Base-by-base conservation (phyloP, 176 grass and related monocot species). In the Phyllostachys edulis region DNA sequence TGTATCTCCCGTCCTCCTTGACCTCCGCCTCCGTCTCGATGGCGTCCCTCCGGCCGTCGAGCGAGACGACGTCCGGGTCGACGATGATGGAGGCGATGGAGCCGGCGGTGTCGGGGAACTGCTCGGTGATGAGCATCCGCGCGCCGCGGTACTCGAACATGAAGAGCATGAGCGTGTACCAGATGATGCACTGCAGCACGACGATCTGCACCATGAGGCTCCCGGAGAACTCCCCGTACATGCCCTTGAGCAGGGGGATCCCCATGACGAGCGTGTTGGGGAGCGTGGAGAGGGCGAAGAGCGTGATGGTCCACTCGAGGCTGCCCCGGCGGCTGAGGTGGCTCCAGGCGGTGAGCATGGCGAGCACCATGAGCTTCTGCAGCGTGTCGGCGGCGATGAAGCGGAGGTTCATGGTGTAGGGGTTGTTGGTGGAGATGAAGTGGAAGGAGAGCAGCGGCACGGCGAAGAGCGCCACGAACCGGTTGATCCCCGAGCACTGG, bases 231-330 rank as follows among this genome's bases (percentile, higher is more conserved):
- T 88, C 90, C 11, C 97, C 97, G 76, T 99, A 99, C 97, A 99
- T 99, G 76, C 96, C 96, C 80, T 99, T 99, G 44, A 99, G 96
- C 0, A 99, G 63, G 4, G 96, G 96, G 63, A 99, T 99, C 38
- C 96, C 96, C 96, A 99, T 99, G 65, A 99, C 96, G 39, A 99
- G 96, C 17, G 96, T 99, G 93, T 99, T 99, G 83, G 96, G 96
- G 1, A 99, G 91, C 36, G 96, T 96, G 86, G 96, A 96, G 52
- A 99, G 93, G 18, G 96, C 96, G 96, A 99, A 99, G 77, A 99
- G 85, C 21, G 96, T 99, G 85, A 99, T 99, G 80, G 93, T 99
- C 96, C 96, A 99, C 88, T 99, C 96, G 9, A 99, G 93, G 80
- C 77, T 87, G 60, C 96, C 96, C 8, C 54, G 44, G 11, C 88